Conservation (phyloP, 2,329 filamentous ascomycete genomes). For the Coleophoma crateriformis region DNA sequence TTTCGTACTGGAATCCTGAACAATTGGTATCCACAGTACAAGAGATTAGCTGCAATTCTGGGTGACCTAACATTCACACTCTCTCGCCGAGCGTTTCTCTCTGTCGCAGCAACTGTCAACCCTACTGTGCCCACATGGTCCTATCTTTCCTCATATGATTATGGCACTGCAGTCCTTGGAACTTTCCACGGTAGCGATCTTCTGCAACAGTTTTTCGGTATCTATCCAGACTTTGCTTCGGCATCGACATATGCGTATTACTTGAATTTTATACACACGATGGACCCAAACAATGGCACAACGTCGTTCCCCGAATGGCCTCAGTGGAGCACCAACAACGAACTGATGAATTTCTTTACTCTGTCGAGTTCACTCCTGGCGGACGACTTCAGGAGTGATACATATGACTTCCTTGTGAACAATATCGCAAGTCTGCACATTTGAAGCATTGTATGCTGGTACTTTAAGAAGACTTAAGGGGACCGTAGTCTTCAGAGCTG, state of each 20-base stretch:
- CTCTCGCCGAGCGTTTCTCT: slow-evolving; percentile 59
- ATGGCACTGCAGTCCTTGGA: slow-evolving; percentile 65
- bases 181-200: slow-evolving; percentile 72
- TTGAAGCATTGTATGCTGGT: neutral
- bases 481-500: no score
- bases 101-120: slow-evolving; percentile 35
- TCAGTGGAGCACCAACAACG: slow-evolving; percentile 41
- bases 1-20: slow-evolving; percentile 66
- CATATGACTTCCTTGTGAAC: slow-evolving; percentile 33
- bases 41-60: slow-evolving; percentile 68
- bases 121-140: slow-evolving; percentile 64
- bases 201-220: slow-evolving; percentile 55
- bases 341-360: slow-evolving; percentile 45
- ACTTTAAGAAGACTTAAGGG: no score
- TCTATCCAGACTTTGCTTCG: slow-evolving; percentile 37
- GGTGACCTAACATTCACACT: slow-evolving; percentile 74
- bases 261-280: slow-evolving; percentile 63
- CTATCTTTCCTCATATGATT: slow-evolving; percentile 68
- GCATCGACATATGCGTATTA: slow-evolving; percentile 63
- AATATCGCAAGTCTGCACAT: slow-evolving; percentile 18
- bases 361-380: slow-evolving; percentile 29
- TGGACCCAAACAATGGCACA: slow-evolving; percentile 60
- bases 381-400: slow-evolving; percentile 43
- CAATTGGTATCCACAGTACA: slow-evolving; percentile 71
- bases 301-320: slow-evolving; percentile 41